Evolutionary conservation across 2,329 filamentous ascomycete species (phyloP).

Genomic region (Fusarium decemcellulare): DNA sequence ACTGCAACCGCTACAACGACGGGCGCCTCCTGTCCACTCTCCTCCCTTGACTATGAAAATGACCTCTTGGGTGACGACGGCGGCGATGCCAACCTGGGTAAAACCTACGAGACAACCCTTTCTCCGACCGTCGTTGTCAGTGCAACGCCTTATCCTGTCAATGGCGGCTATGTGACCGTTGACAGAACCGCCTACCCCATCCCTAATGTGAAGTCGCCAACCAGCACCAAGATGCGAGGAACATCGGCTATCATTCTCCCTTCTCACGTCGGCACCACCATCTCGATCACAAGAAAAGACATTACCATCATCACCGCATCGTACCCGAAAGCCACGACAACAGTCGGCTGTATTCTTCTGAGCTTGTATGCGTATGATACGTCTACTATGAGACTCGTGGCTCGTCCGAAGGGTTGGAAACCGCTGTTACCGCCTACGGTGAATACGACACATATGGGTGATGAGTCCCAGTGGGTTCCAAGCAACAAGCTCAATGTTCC

Average conservation of each 20-base stretch:
- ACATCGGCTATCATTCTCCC: not conserved
- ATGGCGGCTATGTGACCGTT: conserved; percentile 20
- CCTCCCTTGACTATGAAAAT: not conserved
- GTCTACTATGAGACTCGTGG: conserved; percentile 5
- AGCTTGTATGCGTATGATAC: conserved; percentile 23
- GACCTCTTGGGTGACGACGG: conserved; percentile 5
- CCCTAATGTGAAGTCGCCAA: not conserved
- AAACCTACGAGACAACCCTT: conserved; percentile 2
- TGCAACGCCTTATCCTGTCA: conserved; percentile 1
- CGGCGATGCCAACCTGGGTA: not conserved
- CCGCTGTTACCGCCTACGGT: not conserved
- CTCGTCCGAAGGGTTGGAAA: not conserved
- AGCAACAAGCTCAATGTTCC: not conserved
- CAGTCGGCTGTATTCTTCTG: conserved; percentile 22
- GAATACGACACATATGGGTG: conserved; percentile 18
- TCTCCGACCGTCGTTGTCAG: conserved; percentile 10
- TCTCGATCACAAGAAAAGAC: not conserved
- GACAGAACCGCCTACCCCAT: conserved; percentile 16
- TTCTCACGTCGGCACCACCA: not conserved
- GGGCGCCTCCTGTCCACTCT: not conserved
- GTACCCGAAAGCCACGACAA: conserved; percentile 16
- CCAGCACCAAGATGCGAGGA: conserved; percentile 7
- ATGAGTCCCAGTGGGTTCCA: conserved; percentile 10
- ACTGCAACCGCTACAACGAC: conserved; percentile 24
- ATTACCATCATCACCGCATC: not conserved